Percentiles rank a stretch among this genome's conserved stretches.
phyloP scores from a whole-genome alignment of 495 filamentous ascomycete species.

The Delitschia confertaspora region DNA sequence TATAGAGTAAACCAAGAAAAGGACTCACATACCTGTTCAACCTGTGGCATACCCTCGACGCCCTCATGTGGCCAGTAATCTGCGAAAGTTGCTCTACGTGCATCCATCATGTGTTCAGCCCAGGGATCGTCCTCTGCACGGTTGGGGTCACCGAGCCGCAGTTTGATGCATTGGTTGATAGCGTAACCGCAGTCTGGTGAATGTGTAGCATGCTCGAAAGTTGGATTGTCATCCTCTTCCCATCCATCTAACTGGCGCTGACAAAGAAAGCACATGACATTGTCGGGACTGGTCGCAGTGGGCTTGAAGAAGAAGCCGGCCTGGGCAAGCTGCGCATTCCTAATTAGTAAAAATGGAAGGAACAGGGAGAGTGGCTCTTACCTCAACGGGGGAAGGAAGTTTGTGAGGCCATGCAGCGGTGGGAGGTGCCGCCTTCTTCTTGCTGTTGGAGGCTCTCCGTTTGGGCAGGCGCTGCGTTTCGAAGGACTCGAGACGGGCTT shows the following conservation, averaged over 20 bases:
- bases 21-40: conserved; percentile 12
- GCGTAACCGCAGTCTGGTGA: conserved; percentile 82
- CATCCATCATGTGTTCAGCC: conserved; percentile 57
- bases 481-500: conserved; percentile 69
- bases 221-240: conserved; percentile 73
- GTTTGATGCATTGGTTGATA: conserved; percentile 62
- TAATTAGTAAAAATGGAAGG: conserved; percentile 16
- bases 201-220: conserved; percentile 77
- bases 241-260: conserved; percentile 72
- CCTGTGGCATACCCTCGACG: conserved; percentile 55
- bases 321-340: conserved; percentile 60
- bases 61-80: conserved; percentile 80
- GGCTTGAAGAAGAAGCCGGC: conserved; percentile 90
- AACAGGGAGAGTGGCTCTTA: conserved; percentile 34
- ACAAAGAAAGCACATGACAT: conserved; percentile 83
- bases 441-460: conserved; percentile 51
- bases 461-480: too few species aligned
- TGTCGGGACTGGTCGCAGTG: conserved; percentile 63
- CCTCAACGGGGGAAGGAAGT: conserved; percentile 53
- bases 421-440: conserved; percentile 51
- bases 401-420: conserved; percentile 70
- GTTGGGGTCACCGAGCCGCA: conserved; percentile 51
- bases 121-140: conserved; percentile 61
- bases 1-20: too few species aligned
- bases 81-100: conserved; percentile 70